These are phyloP conservation scores for Cucurbita pepo DNA, from an alignment of 306 rosid species.

Conservation along the genomic window DNA sequence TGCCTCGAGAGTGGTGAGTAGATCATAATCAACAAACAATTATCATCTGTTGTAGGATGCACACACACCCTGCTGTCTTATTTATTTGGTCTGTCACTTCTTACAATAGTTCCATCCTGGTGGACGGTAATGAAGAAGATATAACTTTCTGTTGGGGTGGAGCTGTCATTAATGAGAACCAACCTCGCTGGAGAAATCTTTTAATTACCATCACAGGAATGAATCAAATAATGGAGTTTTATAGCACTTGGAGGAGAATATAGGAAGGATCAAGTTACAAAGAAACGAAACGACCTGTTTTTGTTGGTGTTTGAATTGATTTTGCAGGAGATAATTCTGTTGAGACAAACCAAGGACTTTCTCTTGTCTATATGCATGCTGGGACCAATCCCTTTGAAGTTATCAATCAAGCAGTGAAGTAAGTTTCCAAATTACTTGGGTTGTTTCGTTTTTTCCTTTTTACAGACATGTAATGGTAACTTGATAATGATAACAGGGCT, in stretches of 20 bases:
- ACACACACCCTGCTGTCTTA: slow-evolving; percentile 14
- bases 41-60: slow-evolving; percentile 21
- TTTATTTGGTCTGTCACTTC: slow-evolving; percentile 24
- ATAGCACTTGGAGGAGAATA: slow-evolving; percentile 29
- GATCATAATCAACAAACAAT: slow-evolving; percentile 20
- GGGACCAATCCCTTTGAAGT: slow-evolving; percentile 93
- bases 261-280: slow-evolving; percentile 26
- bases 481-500: slow-evolving; percentile 30
- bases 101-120: slow-evolving; percentile 21
- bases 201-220: slow-evolving; percentile 22
- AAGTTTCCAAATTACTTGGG: slow-evolving; percentile 15
- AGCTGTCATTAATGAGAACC: slow-evolving; percentile 28
- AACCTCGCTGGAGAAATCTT: slow-evolving; percentile 32
- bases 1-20: slow-evolving; percentile 94
- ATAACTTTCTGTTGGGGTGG: slow-evolving; percentile 25
- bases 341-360: slow-evolving; percentile 78
- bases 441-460: neutral
- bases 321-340: slow-evolving; percentile 82
- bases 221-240: slow-evolving; percentile 42
- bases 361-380: slow-evolving; percentile 79
- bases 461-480: neutral
- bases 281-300: slow-evolving; percentile 31
- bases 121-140: slow-evolving; percentile 23
- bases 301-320: slow-evolving; percentile 53
- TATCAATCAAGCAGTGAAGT: slow-evolving; percentile 75